Percentiles rank a stretch among this genome's conserved stretches.
These are phyloP conservation scores for Raffaelea albimanens DNA, from an alignment of 2,329 filamentous ascomycete genomes.

Conservation along the genomic window DNA sequence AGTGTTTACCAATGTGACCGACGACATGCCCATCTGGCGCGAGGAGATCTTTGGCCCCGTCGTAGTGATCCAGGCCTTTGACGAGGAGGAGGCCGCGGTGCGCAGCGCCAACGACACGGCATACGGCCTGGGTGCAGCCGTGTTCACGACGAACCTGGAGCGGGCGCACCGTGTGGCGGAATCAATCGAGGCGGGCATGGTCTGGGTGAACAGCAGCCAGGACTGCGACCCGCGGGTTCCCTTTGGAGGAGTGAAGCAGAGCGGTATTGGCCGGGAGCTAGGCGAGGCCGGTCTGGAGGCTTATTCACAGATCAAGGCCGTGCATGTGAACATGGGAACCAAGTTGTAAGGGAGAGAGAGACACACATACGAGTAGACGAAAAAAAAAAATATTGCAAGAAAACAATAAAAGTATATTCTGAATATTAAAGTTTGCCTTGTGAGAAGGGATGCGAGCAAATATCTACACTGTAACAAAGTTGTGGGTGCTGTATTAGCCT, in stretches of 20 bases:
- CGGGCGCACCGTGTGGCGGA: constrained; percentile 33
- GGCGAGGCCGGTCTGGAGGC: constrained; percentile 23
- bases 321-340: constrained; percentile 23
- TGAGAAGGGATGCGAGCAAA: too few species aligned
- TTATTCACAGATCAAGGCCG: constrained; percentile 23
- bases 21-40: constrained; percentile 22
- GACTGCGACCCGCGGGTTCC: constrained; percentile 39
- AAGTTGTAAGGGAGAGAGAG: not conserved
- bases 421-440: too few species aligned
- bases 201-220: constrained; percentile 34
- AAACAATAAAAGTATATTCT: too few species aligned
- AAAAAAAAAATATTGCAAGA: too few species aligned
- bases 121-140: constrained; percentile 46
- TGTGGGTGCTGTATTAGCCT: too few species aligned
- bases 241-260: constrained; percentile 31
- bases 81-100: constrained; percentile 25
- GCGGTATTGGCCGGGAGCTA: constrained; percentile 23
- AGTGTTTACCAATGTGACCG: constrained; percentile 24
- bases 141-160: constrained; percentile 48
- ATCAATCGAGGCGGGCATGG: constrained; percentile 46
- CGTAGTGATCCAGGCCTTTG: constrained; percentile 22
- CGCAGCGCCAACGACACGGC: constrained; percentile 32
- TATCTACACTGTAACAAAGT: too few species aligned
- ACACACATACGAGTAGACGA: too few species aligned
- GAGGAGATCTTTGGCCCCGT: constrained; percentile 27